Base-by-base conservation (phyloP, 2,329 filamentous ascomycete species). In the Colletotrichum spaethianum region DNA sequence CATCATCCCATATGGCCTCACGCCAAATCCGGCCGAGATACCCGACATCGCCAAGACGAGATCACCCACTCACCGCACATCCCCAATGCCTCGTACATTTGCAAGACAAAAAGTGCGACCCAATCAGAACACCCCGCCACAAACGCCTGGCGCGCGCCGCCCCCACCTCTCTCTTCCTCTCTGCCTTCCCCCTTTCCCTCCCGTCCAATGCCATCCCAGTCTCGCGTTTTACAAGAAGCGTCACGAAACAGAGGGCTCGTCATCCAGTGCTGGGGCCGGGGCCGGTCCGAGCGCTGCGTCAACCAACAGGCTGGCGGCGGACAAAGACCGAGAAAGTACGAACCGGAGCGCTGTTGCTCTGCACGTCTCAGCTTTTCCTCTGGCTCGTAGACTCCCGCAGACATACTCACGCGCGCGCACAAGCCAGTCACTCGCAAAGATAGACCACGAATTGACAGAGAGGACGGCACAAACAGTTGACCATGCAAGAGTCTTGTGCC, bases 281-380 rank as follows among this genome's bases (percentile, higher is more conserved):
- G 42, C 33, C 16, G 36, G 63, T 40, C 67, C 55, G 63, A 61
- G 67, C 62, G 67, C 23, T 23, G n/a, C n/a, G 20, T 33, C 40
- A 20, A 1, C 59, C 40, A 9, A 61, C 12, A 2, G 31, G 20
- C 42, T 9, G 4, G 42, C 56, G 28, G 18, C 26, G 14, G 8
- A 66, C 3, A n/a, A 48, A 28, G 33, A 40, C 52, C 42, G 56
- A 52, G 40, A 33, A 33, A 6, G 63, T 33, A 33, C 50, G 9
- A 38, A 16, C 33, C 12, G 14, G 38, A 50, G 12, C 23, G 16
- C 8, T 31, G 31, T 28, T 20, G 38, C 61, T 59, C 50, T 33
- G 38, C 55, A 60, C 38, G 67, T 52, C 55, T 71, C 68, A 71
- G n/a, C 48, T 61, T 38, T n/a, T n/a, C n/a, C n/a, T n/a, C 31